Evolutionary conservation across 352 stramenopile genomes (phyloP).

Genomic region (Phytophthora nicotianae): DNA sequence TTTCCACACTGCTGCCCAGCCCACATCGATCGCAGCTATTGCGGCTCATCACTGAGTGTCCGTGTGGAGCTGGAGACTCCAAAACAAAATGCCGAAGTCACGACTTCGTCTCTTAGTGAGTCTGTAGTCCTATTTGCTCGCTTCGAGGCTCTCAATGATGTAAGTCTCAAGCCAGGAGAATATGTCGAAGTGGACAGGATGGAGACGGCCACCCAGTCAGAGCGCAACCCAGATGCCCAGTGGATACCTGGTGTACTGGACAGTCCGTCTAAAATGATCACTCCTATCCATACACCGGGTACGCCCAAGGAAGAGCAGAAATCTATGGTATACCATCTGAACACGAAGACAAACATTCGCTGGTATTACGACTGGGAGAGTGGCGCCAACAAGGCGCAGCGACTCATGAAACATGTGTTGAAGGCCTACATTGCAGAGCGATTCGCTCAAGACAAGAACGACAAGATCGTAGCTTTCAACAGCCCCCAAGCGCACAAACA

Average conservation of each 20-base stretch:
- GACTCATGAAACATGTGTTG: constrained; percentile 73
- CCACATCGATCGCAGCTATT: constrained; percentile 77
- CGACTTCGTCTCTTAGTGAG: not conserved
- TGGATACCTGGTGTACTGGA: constrained; percentile 60
- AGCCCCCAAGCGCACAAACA: constrained; percentile 26
- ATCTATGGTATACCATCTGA: constrained; percentile 53
- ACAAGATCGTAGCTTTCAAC: constrained; percentile 33
- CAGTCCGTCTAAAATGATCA: constrained; percentile 36
- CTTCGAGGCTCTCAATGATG: constrained; percentile 40
- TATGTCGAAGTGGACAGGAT: constrained; percentile 50
- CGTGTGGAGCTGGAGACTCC: not conserved
- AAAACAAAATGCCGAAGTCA: not conserved
- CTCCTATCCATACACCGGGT: constrained; percentile 9
- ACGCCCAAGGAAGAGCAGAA: constrained; percentile 22
- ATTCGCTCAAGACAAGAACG: constrained; percentile 40
- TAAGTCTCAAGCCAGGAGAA: constrained; percentile 45
- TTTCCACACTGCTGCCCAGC: constrained; percentile 76
- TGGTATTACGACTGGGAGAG: constrained; percentile 86
- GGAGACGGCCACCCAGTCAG: constrained; percentile 37
- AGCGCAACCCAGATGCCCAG: constrained; percentile 55
- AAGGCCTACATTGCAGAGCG: constrained; percentile 62
- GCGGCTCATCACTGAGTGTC: constrained; percentile 59
- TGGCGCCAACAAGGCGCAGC: constrained; percentile 67
- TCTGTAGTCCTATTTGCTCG: constrained; percentile 35
- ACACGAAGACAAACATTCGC: constrained; percentile 40